Evolutionary conservation across 805 yeast species (phyloP).

Genomic region (Wickerhamiella australiensis): DNA sequence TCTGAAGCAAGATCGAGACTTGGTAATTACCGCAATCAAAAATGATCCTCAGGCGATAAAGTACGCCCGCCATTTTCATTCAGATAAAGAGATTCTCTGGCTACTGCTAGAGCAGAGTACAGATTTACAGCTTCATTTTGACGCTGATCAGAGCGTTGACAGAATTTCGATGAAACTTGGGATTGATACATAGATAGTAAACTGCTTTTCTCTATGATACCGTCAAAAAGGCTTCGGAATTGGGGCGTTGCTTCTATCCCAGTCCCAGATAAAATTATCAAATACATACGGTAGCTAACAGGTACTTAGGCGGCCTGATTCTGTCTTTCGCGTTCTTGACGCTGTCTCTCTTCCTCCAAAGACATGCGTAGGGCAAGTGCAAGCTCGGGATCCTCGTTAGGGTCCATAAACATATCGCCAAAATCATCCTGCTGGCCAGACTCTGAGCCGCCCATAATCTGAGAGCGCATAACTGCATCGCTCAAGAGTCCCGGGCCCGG

Average conservation of each 20-base stretch:
- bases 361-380: constrained; percentile 92
- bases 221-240: too few relatives aligned
- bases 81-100: background rate
- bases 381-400: constrained; percentile 90
- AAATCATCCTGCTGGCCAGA: constrained; percentile 41
- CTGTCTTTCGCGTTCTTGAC: constrained; percentile 55
- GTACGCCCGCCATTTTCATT: too few relatives aligned
- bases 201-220: too few relatives aligned
- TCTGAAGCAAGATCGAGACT: too few relatives aligned
- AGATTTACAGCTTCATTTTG: background rate
- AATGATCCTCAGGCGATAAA: too few relatives aligned
- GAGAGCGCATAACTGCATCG: constrained; percentile 66
- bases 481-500: constrained; percentile 79
- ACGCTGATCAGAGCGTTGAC: background rate
- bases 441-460: constrained; percentile 45
- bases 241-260: too few relatives aligned
- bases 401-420: constrained; percentile 46
- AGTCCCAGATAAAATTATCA: background rate
- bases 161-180: too few relatives aligned
- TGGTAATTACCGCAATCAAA: too few relatives aligned
- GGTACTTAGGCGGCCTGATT: constrained; percentile 4
- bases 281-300: background rate
- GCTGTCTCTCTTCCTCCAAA: constrained; percentile 82
- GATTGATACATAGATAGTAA: too few relatives aligned
- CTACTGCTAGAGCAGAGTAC: background rate